Base-by-base conservation (phyloP, 108 stramenopile genomes). In the Cyclotella atomus region DNA sequence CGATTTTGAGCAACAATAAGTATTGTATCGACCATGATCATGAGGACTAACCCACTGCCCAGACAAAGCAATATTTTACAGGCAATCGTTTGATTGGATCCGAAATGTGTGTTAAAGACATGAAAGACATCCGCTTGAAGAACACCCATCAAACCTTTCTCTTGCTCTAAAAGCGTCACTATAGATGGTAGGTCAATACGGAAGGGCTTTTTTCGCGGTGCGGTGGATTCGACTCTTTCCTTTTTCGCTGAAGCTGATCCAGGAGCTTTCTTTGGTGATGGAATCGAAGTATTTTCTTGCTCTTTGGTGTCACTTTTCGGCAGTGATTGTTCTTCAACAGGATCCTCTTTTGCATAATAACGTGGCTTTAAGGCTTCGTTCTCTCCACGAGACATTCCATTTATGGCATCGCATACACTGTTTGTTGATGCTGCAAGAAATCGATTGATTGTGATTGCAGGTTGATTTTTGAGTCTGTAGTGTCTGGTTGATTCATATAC, bases 131-230 rank as follows among this genome's bases (percentile, higher is more conserved):
- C 77, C 27, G 68, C 64, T 59, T 44, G 54, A 6, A 79, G 29
- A 44, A 79, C 64, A 14, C 59, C 77, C 45, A 35, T 57, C 25
- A 79, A 60, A 28, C 70, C 70, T 32, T 50, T 49, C 15, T 79
- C 70, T 57, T 62, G 17, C 38, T 19, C 15, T 33, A 79, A 59
- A 30, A 79, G 64, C 36, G 71, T 63, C 23, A 44, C 7, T 27
- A 79, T 59, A 1, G 64, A 59, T 66, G 77, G 77, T 14, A 79
- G 77, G 28, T 76, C 67, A 38, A 76, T 68, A 1, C 33, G 50
- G 25, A 1, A 44, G 28, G 4, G 3, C 38, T 57, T 70, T 25
- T 57, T 9, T 19, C 6, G 12, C 6, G 32, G 36, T 52, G 3
- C 46, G 2, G 41, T 5, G 9, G 54, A 3, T 52, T 49, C 28